Evolutionary conservation across 108 stramenopile genomes (phyloP).

Genomic region (Conticribra guillardii): DNA sequence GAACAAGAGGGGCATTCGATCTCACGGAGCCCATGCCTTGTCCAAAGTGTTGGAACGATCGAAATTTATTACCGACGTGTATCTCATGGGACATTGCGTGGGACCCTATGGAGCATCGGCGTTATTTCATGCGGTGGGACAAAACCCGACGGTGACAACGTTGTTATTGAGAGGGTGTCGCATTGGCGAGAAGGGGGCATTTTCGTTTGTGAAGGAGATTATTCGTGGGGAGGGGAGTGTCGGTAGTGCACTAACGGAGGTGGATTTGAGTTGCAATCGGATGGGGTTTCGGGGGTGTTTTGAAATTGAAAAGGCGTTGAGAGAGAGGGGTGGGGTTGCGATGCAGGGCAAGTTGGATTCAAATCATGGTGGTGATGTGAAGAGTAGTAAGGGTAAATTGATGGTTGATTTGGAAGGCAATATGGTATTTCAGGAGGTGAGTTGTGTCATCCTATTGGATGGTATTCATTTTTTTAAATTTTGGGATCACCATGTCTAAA

Average conservation of each 20-base stretch:
- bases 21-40: constrained; percentile 79
- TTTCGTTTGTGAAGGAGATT: constrained; percentile 67
- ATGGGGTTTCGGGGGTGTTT: constrained; percentile 73
- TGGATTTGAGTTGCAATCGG: constrained; percentile 69
- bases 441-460: background rate
- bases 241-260: constrained; percentile 46
- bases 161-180: constrained; percentile 71
- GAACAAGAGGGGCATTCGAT: constrained; percentile 58
- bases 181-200: constrained; percentile 74
- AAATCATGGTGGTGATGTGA: background rate
- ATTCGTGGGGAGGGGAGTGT: constrained; percentile 12
- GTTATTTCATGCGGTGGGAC: constrained; percentile 61
- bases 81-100: constrained; percentile 65
- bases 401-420: constrained; percentile 77
- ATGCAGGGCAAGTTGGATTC: constrained; percentile 5
- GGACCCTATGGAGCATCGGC: constrained; percentile 83
- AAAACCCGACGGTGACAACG: constrained; percentile 53
- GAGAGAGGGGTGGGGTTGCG: constrained; percentile 13
- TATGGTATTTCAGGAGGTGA: constrained; percentile 79
- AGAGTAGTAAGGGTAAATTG: constrained; percentile 6
- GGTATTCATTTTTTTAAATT: constrained; percentile 5
- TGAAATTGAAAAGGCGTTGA: constrained; percentile 61
- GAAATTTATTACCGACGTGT: constrained; percentile 68
- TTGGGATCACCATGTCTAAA: no score
- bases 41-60: constrained; percentile 62